A percentile compares a stretch with the other conserved stretches of the same genome.
These are phyloP conservation scores for Thraustochytrium striatum DNA, from an alignment of 352 stramenopile genomes.

Conservation along the genomic window DNA sequence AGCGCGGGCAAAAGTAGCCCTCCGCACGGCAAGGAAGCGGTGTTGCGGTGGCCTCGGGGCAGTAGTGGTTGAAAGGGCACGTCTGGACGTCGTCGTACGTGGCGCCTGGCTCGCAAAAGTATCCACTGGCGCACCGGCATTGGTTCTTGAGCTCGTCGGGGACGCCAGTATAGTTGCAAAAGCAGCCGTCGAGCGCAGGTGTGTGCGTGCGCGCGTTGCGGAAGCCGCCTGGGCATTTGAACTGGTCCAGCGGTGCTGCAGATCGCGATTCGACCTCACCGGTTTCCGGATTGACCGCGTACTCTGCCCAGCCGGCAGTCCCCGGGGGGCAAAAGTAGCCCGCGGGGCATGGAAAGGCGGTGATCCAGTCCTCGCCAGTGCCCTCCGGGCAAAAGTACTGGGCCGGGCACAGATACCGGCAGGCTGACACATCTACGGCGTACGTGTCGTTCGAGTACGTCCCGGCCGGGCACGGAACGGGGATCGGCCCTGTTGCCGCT, in stretches of 20 bases:
- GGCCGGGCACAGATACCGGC: neutral
- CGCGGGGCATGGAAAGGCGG: neutral
- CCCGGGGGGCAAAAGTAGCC: constrained; percentile 14
- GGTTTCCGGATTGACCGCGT: neutral
- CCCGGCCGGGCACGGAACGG: constrained; percentile 9
- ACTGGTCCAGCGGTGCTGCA: neutral
- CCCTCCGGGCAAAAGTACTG: constrained; percentile 19
- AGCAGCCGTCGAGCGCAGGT: neutral
- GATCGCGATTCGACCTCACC: neutral
- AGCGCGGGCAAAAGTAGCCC: constrained; percentile 35
- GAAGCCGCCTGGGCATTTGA: constrained; percentile 10
- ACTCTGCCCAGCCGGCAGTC: neutral
- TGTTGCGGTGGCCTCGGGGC: neutral
- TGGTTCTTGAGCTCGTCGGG: neutral
- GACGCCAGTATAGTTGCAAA: constrained; percentile 22
- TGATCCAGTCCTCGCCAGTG: constrained; percentile 5
- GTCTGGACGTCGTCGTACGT: neutral
- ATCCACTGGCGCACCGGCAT: neutral
- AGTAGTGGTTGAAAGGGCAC: constrained; percentile 40
- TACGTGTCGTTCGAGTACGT: neutral
- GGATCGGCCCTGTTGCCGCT: neutral
- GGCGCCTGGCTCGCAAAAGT: constrained; percentile 18
- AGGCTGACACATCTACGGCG: neutral
- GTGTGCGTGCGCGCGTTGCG: neutral
- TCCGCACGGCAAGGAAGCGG: neutral